A percentile compares a stretch with the other conserved stretches of the same genome.
Evolutionary conservation across 2,329 filamentous ascomycete genomes (phyloP).

Genomic region (Xylaria hypoxylon): DNA sequence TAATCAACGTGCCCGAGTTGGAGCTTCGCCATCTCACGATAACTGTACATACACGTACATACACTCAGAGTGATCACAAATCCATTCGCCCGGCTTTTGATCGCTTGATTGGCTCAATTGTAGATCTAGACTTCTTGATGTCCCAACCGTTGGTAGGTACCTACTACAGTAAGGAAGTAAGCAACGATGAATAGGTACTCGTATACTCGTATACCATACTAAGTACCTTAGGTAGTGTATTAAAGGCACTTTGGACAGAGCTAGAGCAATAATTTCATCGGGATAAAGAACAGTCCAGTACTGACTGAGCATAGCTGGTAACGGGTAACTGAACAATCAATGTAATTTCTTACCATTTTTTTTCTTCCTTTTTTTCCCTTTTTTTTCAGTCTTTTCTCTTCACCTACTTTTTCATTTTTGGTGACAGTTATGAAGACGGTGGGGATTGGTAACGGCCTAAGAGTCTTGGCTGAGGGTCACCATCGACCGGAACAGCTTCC

Average conservation of each 20-base stretch:
- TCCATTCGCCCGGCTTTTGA: conserved; percentile 24
- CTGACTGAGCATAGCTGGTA: too few relatives aligned
- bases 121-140: conserved; percentile 13
- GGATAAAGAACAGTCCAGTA: too few relatives aligned
- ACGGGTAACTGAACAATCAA: too few relatives aligned
- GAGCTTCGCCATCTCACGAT: conserved; percentile 31
- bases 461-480: conserved; percentile 49
- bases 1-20: background rate
- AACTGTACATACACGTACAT: conserved; percentile 18
- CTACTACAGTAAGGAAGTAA: too few relatives aligned
- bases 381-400: conserved; percentile 11
- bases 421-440: conserved; percentile 38
- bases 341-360: conserved; percentile 3
- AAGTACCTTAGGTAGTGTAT: too few relatives aligned
- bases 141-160: conserved; percentile 16
- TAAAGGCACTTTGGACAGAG: too few relatives aligned
- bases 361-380: conserved; percentile 1
- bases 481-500: conserved; percentile 49
- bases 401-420: conserved; percentile 37
- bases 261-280: too few relatives aligned
- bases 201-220: too few relatives aligned
- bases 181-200: conserved; percentile 1
- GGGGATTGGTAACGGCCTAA: conserved; percentile 40
- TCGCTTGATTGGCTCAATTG: conserved; percentile 15
- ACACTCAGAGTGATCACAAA: conserved; percentile 14